Base-by-base conservation (phyloP, 2,329 filamentous ascomycete genomes). In the Sclerotinia borealis region DNA sequence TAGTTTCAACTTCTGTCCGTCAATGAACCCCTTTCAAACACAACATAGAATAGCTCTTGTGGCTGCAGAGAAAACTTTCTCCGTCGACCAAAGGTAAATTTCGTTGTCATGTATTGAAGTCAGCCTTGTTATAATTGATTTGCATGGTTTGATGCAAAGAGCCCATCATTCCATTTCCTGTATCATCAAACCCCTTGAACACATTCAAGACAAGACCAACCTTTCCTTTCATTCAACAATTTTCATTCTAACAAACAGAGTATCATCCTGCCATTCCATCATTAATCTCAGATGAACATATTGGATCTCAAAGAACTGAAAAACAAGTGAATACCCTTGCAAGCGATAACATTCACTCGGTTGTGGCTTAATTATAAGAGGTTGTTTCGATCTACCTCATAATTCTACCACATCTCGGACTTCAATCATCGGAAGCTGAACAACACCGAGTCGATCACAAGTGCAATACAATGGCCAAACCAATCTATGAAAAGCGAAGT, bases 401-500 rank as follows among this genome's bases (percentile, higher is more conserved):
- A 17, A 7, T 19, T 13, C 25, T 31, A 55, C 22, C 37, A 19
- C 17, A 22, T 55, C 25, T 17, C 19, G 8, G 19, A n/a, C 22
- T n/a, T 4, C 15, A 13, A 41, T 11, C 15, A 39, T 11, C 9
- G 11, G 15, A 10, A 45, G n/a, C n/a, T n/a, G n/a, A n/a, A 4
- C 19, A 27, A 55, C 3, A n/a, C 19, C 31, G 37, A 31, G 4
- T 6, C 17, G 36, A 27, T 37, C 64, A 63, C 13, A 36, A 65
- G 43, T 39, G 49, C n/a, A 63, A 52, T 31, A 56, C 43, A 29
- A 60, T 56, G 27, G 27, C 2, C 27, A 27, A 64, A 50, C 39
- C 27, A 19, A 68, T 72, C 3, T 73, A 70, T 61, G 61, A 59
- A 25, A 55, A 70, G 27, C 56, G 69, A 36, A 62, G 67, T 41